Conservation (phyloP, 1,284 basidiomycete species). For the Coniferiporia sulphurascens region DNA sequence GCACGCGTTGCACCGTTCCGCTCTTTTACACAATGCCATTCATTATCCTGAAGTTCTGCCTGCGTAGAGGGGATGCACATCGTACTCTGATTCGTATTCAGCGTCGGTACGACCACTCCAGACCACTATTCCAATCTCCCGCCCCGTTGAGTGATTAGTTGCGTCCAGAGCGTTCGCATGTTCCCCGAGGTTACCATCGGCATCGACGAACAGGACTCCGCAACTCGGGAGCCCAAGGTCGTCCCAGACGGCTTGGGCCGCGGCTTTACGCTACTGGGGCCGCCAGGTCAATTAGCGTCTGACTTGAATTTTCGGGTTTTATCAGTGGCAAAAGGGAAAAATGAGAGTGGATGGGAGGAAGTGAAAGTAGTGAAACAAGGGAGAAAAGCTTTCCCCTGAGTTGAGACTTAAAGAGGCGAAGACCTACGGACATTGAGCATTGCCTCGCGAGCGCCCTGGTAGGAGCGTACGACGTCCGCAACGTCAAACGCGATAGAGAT, state of each 20-base stretch:
- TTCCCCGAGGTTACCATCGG: constrained; percentile 1
- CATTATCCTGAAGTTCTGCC: not conserved
- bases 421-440: constrained; percentile 14
- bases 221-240: constrained; percentile 29
- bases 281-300: not conserved
- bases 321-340: not conserved
- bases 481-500: constrained; percentile 1
- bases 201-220: constrained; percentile 25
- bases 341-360: not conserved
- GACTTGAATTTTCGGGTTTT: not conserved
- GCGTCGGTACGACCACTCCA: constrained; percentile 2
- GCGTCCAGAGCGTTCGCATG: constrained; percentile 16
- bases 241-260: constrained; percentile 25
- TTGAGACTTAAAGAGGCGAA: too few relatives aligned
- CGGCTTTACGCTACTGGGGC: constrained; percentile 29
- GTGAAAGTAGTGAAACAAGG: too few relatives aligned
- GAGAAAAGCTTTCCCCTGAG: too few relatives aligned
- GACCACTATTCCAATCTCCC: constrained; percentile 6
- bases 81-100: not conserved
- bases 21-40: constrained; percentile 6
- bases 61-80: too few relatives aligned
- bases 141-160: not conserved
- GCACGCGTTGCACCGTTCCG: constrained; percentile 4
- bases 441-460: constrained; percentile 1
- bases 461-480: not conserved